phyloP scores from a whole-genome alignment of 495 filamentous ascomycete genomes.

The Penicillium chermesinum region DNA sequence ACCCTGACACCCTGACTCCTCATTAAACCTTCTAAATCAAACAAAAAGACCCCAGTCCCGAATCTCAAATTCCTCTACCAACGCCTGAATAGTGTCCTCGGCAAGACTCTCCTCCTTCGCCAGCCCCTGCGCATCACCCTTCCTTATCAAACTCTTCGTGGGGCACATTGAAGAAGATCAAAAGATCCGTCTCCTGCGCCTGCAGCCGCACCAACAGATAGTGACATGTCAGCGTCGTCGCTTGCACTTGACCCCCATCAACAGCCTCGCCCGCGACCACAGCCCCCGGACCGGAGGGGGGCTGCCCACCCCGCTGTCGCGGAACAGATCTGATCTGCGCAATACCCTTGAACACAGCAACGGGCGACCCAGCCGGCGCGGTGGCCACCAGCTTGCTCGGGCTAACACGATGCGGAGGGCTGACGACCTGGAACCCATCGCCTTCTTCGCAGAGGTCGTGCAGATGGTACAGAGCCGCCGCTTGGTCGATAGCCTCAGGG shows the following conservation, averaged over 20 bases:
- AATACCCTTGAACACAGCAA: slow-evolving; percentile 28
- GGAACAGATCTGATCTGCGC: slow-evolving; percentile 26
- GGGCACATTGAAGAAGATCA: slow-evolving; percentile 87
- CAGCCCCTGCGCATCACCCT: slow-evolving; percentile 30
- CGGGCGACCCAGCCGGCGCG: slow-evolving; percentile 3
- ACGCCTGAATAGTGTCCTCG: slow-evolving; percentile 53
- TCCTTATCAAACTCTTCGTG: slow-evolving; percentile 61
- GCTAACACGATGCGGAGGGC: slow-evolving; percentile 24
- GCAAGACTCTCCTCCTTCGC: slow-evolving; percentile 59
- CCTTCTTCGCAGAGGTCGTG: slow-evolving; percentile 65
- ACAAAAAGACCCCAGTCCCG: slow-evolving; percentile 80
- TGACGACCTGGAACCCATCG: slow-evolving; percentile 54
- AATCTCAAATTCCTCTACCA: slow-evolving; percentile 68
- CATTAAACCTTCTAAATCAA: slow-evolving; percentile 5
- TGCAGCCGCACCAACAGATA: slow-evolving; percentile 63
- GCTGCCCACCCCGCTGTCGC: slow-evolving; percentile 10
- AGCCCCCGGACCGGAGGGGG: slow-evolving; percentile 5
- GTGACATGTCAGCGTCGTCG: slow-evolving; percentile 24
- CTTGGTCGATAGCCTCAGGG: slow-evolving; percentile 52
- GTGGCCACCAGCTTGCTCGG: slow-evolving; percentile 28
- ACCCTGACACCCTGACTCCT: background rate
- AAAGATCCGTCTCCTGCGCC: slow-evolving; percentile 73
- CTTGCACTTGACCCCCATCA: slow-evolving; percentile 16
- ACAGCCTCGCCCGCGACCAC: slow-evolving; percentile 14
- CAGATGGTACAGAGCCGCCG: slow-evolving; percentile 66